Conservation (phyloP, 805 yeast genomes). For the Cyberlindnera veronae region DNA sequence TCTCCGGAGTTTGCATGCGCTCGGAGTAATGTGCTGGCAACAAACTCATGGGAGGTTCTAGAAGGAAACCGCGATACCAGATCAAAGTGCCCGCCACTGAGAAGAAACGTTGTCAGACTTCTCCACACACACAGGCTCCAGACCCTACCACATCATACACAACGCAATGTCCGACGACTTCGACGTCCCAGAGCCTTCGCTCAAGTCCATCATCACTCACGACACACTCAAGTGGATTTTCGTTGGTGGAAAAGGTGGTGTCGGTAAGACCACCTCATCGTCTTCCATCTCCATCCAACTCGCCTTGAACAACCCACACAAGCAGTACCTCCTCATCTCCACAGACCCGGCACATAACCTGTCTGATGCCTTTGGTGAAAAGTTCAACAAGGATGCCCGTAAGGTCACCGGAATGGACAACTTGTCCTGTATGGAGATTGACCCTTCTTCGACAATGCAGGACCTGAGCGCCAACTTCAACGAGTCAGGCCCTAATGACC, state of each 20-base stretch:
- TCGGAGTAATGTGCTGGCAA: too few relatives aligned
- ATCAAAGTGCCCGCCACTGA: too few relatives aligned
- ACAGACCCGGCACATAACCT: slow-evolving; percentile 99
- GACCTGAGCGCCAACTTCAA: slow-evolving; percentile 64
- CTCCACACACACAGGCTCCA: too few relatives aligned
- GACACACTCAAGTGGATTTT: slow-evolving; percentile 88
- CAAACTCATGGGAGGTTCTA: too few relatives aligned
- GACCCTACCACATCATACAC: too few relatives aligned
- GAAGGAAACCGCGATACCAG: too few relatives aligned
- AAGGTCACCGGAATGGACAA: slow-evolving; percentile 85
- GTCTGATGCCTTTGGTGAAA: slow-evolving; percentile 97
- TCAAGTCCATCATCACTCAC: slow-evolving; percentile 64
- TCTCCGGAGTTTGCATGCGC: too few relatives aligned
- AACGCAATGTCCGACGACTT: slow-evolving; percentile 25
- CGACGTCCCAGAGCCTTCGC: slow-evolving; percentile 53
- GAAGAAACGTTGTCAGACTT: too few relatives aligned
- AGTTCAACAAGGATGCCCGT: slow-evolving; percentile 95
- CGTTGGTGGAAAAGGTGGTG: slow-evolving; percentile 99
- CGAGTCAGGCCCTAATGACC: slow-evolving; percentile 39
- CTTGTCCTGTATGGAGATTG: slow-evolving; percentile 97
- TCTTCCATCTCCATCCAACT: slow-evolving; percentile 93
- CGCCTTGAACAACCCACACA: slow-evolving; percentile 75
- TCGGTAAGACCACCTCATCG: slow-evolving; percentile 97
- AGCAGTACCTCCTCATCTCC: slow-evolving; percentile 83
- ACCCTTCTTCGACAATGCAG: slow-evolving; percentile 89